Evolutionary conservation across 2,329 filamentous ascomycete species (phyloP).

Genomic region (Penicillium brevicompactum): DNA sequence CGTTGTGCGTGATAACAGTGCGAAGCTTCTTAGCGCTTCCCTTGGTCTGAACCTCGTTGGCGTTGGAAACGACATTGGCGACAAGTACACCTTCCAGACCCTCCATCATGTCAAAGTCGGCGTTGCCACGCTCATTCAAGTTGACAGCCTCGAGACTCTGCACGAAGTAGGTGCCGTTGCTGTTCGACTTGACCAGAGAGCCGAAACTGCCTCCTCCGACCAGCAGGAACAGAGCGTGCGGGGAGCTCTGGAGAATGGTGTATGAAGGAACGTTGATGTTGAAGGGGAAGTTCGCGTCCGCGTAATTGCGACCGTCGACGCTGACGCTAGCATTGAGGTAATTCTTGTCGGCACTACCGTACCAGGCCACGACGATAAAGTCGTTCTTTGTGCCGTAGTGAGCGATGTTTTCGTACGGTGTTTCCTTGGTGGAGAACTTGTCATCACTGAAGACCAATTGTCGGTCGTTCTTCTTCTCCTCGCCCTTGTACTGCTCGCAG

Average conservation of each 20-base stretch:
- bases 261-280: slow-evolving; percentile 83
- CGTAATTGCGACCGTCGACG: slow-evolving; percentile 80
- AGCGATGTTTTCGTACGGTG: slow-evolving; percentile 70
- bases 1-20: slow-evolving; percentile 94
- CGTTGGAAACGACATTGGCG: slow-evolving; percentile 82
- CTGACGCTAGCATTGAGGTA: slow-evolving; percentile 78
- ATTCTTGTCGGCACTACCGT: slow-evolving; percentile 60
- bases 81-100: slow-evolving; percentile 88
- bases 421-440: slow-evolving; percentile 69
- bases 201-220: slow-evolving; percentile 76
- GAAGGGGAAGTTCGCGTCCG: slow-evolving; percentile 79
- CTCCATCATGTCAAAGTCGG: slow-evolving; percentile 95
- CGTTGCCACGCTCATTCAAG: slow-evolving; percentile 72
- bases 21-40: slow-evolving; percentile 77
- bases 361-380: slow-evolving; percentile 86
- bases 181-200: slow-evolving; percentile 95
- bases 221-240: slow-evolving; percentile 91
- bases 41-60: slow-evolving; percentile 61
- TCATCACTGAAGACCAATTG: slow-evolving; percentile 77
- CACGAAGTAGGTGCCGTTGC: slow-evolving; percentile 94
- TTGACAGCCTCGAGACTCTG: slow-evolving; percentile 81
- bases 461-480: slow-evolving; percentile 64
- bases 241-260: slow-evolving; percentile 92
- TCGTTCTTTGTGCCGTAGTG: slow-evolving; percentile 95
- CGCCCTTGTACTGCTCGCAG: slow-evolving; percentile 65